Conservation (phyloP, 2,329 filamentous ascomycete genomes). For the Pochonia chlamydosporia region DNA sequence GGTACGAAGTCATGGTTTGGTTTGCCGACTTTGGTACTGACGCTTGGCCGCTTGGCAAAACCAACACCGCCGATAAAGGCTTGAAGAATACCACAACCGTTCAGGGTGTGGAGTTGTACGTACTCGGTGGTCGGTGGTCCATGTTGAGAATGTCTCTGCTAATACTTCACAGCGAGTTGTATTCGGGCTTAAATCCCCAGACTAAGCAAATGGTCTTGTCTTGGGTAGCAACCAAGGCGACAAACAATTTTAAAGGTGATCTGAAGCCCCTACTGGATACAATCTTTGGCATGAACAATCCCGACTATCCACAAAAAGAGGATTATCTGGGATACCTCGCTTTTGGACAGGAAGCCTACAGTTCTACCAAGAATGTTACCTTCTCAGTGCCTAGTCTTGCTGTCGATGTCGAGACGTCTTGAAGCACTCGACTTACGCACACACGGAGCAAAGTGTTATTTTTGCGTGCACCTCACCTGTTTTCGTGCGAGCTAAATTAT, state of each 20-base stretch:
- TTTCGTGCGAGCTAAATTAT: too few relatives aligned
- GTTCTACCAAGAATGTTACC: conserved; percentile 36
- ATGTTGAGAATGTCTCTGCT: too few relatives aligned
- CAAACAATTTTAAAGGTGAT: conserved; percentile 39
- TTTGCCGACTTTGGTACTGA: conserved; percentile 40
- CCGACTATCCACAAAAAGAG: conserved; percentile 28
- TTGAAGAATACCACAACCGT: conserved; percentile 26
- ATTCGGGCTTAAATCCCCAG: conserved; percentile 31
- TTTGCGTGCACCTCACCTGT: too few relatives aligned
- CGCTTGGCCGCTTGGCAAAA: conserved; percentile 41
- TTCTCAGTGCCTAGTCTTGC: conserved; percentile 23
- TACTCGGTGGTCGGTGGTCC: too few relatives aligned
- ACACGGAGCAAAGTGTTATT: neutral
- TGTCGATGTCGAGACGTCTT: conserved; percentile 6
- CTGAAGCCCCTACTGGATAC: conserved; percentile 37
- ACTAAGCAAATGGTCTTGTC: conserved; percentile 40
- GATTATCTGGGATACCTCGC: conserved; percentile 47
- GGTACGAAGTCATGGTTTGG: conserved; percentile 54
- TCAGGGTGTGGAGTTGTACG: conserved; percentile 37
- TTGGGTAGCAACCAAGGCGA: conserved; percentile 34
- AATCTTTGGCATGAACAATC: conserved; percentile 26
- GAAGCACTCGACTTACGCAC: neutral
- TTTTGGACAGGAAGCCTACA: conserved; percentile 47
- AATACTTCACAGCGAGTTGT: conserved; percentile 30
- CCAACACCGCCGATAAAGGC: conserved; percentile 12